Base-by-base conservation (phyloP, 2,329 filamentous ascomycete species). In the Epichloe sylvatica region DNA sequence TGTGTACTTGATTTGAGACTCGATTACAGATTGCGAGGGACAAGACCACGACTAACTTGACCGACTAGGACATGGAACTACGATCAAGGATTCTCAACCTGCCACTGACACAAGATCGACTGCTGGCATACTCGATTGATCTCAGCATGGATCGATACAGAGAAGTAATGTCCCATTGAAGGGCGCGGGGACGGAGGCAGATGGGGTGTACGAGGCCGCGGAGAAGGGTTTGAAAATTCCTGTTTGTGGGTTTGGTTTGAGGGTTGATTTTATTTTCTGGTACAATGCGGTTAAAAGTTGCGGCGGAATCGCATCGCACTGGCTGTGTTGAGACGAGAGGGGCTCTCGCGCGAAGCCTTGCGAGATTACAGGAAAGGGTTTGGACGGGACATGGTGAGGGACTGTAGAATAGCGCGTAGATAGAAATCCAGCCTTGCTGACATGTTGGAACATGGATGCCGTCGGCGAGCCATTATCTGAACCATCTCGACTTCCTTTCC, bases 101-200 rank as follows among this genome's bases (percentile, higher is more conserved):
- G 37, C 81, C 81, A 1, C 68, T 91, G 47, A 87, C 84, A 4
- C 82, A 86, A 57, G 85, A 91, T 63, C 76, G 80, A 38, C 77
- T 84, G 57, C 67, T 88, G 52, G 74, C 77, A 57, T 84, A 90
- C 63, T 82, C 84, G 8, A 76, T 81, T 35, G 78, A 85, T 53
- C 70, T 88, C 56, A 82, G 83, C 55, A 72, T 82, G 57, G 75
- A 76, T 49, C 86, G 86, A 59, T 88, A 86, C 63, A 73, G 73
- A 51, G 75, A 76, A 50, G 71, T 84, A 39, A 80, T 83, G 76
- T 75, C 69, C 5, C 65, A 68, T 46, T 69, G 52, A 59, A 36
- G n/a, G 36, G 37, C 39, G 25, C 1, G 8, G 25, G 8, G 3
- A 25, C 3, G 25, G 25, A 30, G 8, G 2, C 25, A 3, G 30